These are phyloP conservation scores for Oxalis stricta DNA, from an alignment of 441 rosid species.

Conservation along the genomic window DNA sequence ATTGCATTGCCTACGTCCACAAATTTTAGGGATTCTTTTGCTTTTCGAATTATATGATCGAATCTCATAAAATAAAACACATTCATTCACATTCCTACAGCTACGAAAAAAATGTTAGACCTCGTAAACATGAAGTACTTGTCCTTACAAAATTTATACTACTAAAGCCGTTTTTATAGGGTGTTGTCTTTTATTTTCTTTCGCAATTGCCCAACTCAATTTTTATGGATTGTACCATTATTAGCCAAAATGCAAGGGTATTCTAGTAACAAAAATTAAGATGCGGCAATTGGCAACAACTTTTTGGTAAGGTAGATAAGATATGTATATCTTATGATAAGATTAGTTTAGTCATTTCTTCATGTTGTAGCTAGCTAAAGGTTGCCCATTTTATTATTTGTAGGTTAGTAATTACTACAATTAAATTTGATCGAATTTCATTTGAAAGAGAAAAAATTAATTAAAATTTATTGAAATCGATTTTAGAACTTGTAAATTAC, in stretches of 20 bases:
- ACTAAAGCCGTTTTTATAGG: conserved; percentile 19
- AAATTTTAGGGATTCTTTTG: too few species aligned
- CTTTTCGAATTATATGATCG: too few species aligned
- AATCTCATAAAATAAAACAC: too few species aligned
- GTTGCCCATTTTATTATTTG: too few species aligned
- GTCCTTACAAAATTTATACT: conserved; percentile 28
- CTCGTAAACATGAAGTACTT: conserved; percentile 31
- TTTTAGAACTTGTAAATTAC: too few species aligned
- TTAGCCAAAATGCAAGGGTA: background rate
- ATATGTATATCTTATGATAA: conserved; percentile 8
- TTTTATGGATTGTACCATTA: background rate
- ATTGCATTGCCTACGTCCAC: too few species aligned
- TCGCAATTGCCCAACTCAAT: conserved; percentile 4
- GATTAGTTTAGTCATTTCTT: conserved; percentile 1
- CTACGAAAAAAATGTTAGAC: background rate
- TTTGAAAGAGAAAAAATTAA: too few species aligned
- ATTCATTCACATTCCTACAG: too few species aligned
- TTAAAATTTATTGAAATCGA: too few species aligned
- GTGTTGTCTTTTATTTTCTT: conserved; percentile 7
- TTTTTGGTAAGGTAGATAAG: conserved; percentile 9
- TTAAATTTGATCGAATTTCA: too few species aligned
- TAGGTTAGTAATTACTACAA: too few species aligned
- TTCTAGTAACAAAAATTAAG: background rate
- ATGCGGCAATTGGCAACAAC: conserved; percentile 6
- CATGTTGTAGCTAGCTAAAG: background rate